Base-by-base conservation (phyloP, 1,284 basidiomycete genomes). In the Puccinia triticina region DNA sequence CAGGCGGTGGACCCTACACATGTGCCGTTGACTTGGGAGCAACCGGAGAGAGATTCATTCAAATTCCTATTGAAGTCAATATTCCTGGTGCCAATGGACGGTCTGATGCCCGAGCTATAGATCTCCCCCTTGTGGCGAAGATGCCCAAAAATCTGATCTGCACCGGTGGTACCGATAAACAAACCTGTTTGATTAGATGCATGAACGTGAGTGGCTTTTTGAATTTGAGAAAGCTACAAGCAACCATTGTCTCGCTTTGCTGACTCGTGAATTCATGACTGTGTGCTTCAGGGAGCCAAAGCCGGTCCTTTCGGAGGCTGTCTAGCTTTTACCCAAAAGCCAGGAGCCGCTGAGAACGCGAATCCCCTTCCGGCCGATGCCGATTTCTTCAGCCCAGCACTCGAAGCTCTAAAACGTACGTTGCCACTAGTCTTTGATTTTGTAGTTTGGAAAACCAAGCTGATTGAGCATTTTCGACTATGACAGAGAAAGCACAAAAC, bases 261-360 rank as follows among this genome's bases (percentile, higher is more conserved):
- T 77, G n/a, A 53, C 55, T 46, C 11, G 1, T 64, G 29, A 23
- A 74, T 18, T 32, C 1, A 64, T 64, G 26, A 18, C 5, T 34
- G 11, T 16, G 4, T 66, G 5, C 34, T 71, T 37, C n/a, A 82
- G 81, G 64, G 71, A 29, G 81, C 81, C 16, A 64, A 71, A 57
- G 74, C 81, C 10, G 81, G 81, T 72, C 81, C 81, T 21, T 82
- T 76, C 37, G 81, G 81, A 57, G 81, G 73, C 5, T 82, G 81
- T 71, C 50, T 82, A 14, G 81, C 74, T 23, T 82, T 82, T 53
- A 82, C 81, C 11, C 81, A 82, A 29, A 82, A 67, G 48, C 14
- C 53, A 43, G 78, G 69, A 2, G 26, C 72, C 50, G 48, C n/a
- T 32, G 40, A 53, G 32, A 37, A 46, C 11, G 59, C 53, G 18